A percentile compares a stretch with the other conserved stretches of the same genome.
Conservation (phyloP, 2,329 filamentous ascomycete genomes). For the Cryphonectria radicalis region DNA sequence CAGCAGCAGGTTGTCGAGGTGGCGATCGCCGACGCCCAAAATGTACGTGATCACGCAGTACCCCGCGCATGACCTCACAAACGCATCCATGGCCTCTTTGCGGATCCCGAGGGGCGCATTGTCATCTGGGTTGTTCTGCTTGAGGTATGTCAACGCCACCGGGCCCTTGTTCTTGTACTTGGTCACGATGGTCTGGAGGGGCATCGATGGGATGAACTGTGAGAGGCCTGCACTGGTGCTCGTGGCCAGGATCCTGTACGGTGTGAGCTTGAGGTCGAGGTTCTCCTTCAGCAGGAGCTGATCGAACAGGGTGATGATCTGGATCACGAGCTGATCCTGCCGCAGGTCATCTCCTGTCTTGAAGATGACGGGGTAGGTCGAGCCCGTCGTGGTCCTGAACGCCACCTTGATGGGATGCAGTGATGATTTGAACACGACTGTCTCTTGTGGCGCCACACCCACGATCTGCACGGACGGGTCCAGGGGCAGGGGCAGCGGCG, state of each 20-base stretch:
- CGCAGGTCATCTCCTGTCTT: slow-evolving; percentile 96
- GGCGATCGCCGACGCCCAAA: slow-evolving; percentile 91
- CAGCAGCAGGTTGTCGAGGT: slow-evolving; percentile 92
- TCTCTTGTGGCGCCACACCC: slow-evolving; percentile 81
- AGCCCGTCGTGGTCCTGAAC: slow-evolving; percentile 79
- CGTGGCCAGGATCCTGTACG: slow-evolving; percentile 95
- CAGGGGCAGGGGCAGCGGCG: slow-evolving; percentile 83
- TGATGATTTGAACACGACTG: slow-evolving; percentile 93
- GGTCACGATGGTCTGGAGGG: slow-evolving; percentile 78
- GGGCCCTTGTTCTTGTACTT: slow-evolving; percentile 72
- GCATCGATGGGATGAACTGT: slow-evolving; percentile 89
- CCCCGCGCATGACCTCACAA: slow-evolving; percentile 92
- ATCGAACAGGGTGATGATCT: slow-evolving; percentile 97
- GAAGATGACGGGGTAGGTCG: slow-evolving; percentile 90
- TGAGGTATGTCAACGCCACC: slow-evolving; percentile 79
- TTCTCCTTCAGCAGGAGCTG: slow-evolving; percentile 95
- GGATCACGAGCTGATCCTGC: slow-evolving; percentile 96
- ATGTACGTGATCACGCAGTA: slow-evolving; percentile 99
- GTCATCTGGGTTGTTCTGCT: slow-evolving; percentile 86
- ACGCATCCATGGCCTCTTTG: slow-evolving; percentile 92
- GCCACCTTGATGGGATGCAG: slow-evolving; percentile 88
- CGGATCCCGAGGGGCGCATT: slow-evolving; percentile 81
- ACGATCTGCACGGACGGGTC: slow-evolving; percentile 82
- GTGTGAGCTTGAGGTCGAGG: slow-evolving; percentile 89
- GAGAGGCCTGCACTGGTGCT: slow-evolving; percentile 87